Evolutionary conservation across 352 stramenopile genomes (phyloP), one percentile per base, ranked within the genome.

Genomic region (Bremia lactucae): DNA sequence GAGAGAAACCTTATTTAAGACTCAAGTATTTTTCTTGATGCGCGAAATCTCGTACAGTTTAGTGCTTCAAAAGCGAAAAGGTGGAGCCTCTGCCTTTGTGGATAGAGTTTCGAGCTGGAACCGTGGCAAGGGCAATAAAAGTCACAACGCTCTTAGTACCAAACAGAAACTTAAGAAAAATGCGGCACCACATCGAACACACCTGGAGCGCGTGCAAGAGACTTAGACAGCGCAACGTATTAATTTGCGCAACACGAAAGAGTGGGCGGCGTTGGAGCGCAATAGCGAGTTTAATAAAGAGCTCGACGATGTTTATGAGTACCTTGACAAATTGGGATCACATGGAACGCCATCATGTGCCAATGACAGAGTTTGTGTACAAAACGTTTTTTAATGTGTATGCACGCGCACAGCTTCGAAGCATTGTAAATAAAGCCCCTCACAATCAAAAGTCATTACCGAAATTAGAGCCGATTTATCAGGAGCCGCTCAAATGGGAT

Each of bases 361-460:
- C 78, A 2, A 65, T 83, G 46, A 67, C 72, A 20, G 52, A 81
- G 35, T 60, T 76, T 15, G 78, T 76, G 31, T 83, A 77, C 52
- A 86, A 78, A 47, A 84, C 73, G 31, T 45, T 90, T 14, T 54
- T 90, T 18, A 86, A 87, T 43, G 73, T 86, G 29, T 90, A 90
- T 44, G 78, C 74, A 19, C 78, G 78, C 4, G 72, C 74, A 13
- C 74, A 90, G 51, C 64, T 87, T 18, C 69, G 63, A 35, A 55
- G 43, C n/a, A 62, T 90, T 33, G 74, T 90, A 28, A 48, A 57
- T 20, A 75, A 87, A 49, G 71, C 74, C 22, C 72, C 70, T 3
- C 73, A 71, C 15, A 90, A 90, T 45, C 63, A 60, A 24, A 52
- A 59, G 36, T 35, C 65, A 2, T 33, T 48, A 2, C 37, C 52